A percentile compares a stretch with the other conserved stretches of the same genome.
These are phyloP conservation scores for Geotrichum klebahnii DNA, from an alignment of 1,139 yeast genomes.

Conservation along the genomic window DNA sequence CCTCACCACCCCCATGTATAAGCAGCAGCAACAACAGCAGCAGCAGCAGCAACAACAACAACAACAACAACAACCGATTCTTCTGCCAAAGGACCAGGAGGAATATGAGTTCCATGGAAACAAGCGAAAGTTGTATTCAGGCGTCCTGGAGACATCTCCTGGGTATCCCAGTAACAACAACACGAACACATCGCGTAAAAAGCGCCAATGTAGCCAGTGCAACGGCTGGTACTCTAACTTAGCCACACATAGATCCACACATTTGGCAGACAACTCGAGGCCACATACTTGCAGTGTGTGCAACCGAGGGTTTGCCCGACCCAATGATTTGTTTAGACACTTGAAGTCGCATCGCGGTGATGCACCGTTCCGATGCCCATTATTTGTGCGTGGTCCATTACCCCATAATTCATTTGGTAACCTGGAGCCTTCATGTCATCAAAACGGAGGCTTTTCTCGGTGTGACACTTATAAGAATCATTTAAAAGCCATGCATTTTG, in stretches of 20 bases:
- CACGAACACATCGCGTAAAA: slow-evolving; percentile 45
- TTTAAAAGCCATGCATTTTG: slow-evolving; percentile 82
- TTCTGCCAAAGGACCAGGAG: neutral
- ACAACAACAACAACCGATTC: neutral
- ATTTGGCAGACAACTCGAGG: slow-evolving; percentile 43
- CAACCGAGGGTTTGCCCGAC: slow-evolving; percentile 82
- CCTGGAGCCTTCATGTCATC: slow-evolving; percentile 51
- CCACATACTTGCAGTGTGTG: slow-evolving; percentile 63
- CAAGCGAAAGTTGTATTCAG: neutral
- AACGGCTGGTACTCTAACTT: slow-evolving; percentile 69
- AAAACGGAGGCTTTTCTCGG: slow-evolving; percentile 76
- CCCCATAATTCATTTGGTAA: slow-evolving; percentile 17
- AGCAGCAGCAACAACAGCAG: neutral
- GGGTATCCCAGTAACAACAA: neutral
- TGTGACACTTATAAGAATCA: slow-evolving; percentile 92
- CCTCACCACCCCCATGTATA: neutral
- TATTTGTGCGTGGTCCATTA: slow-evolving; percentile 23
- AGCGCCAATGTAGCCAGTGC: slow-evolving; percentile 83
- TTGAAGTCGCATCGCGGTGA: slow-evolving; percentile 61
- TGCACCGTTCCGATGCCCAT: slow-evolving; percentile 39
- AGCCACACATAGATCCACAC: slow-evolving; percentile 83
- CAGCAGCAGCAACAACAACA: neutral
- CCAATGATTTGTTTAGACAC: slow-evolving; percentile 81
- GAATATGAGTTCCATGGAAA: neutral
- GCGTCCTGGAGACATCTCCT: neutral